phyloP scores from a whole-genome alignment of 495 filamentous ascomycete species.

The Penicillium diatomitis region DNA sequence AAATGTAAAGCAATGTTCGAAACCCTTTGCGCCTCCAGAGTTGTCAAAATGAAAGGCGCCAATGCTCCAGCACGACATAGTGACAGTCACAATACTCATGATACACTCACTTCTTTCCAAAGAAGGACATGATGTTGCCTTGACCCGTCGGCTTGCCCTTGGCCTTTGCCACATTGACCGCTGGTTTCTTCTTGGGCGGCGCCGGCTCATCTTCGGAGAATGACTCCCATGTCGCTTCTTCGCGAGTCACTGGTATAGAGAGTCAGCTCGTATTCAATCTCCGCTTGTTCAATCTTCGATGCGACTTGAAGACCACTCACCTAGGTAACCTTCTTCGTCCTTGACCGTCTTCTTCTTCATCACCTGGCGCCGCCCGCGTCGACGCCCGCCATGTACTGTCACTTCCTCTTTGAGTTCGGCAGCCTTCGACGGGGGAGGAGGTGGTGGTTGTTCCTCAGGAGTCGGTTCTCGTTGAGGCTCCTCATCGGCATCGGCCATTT shows the following conservation, averaged over 20 bases:
- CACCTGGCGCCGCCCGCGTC: conserved; percentile 71
- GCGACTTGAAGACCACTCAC: conserved; percentile 37
- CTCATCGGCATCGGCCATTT: conserved; percentile 39
- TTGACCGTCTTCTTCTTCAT: conserved; percentile 84
- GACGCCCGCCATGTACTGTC: conserved; percentile 51
- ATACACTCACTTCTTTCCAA: conserved; percentile 64
- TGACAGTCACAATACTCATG: not conserved
- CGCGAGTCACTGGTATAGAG: conserved; percentile 64
- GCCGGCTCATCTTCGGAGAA: conserved; percentile 88
- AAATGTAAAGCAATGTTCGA: too few relatives aligned
- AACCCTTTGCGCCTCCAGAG: too few relatives aligned
- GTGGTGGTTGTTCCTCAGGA: conserved; percentile 30
- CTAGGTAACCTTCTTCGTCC: conserved; percentile 90
- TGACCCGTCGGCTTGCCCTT: conserved; percentile 58
- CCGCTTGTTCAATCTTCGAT: not conserved
- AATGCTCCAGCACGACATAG: too few relatives aligned
- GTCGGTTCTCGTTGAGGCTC: conserved; percentile 42
- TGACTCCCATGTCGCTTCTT: conserved; percentile 86
- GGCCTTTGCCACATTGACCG: conserved; percentile 40
- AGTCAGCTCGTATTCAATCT: too few relatives aligned
- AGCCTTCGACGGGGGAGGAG: conserved; percentile 22
- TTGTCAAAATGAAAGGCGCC: too few relatives aligned
- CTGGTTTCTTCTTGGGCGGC: conserved; percentile 51
- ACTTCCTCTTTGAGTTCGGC: conserved; percentile 34
- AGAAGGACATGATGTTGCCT: conserved; percentile 92